Conservation (phyloP, 768 basidiomycete species). For the Mycena indigotica region DNA sequence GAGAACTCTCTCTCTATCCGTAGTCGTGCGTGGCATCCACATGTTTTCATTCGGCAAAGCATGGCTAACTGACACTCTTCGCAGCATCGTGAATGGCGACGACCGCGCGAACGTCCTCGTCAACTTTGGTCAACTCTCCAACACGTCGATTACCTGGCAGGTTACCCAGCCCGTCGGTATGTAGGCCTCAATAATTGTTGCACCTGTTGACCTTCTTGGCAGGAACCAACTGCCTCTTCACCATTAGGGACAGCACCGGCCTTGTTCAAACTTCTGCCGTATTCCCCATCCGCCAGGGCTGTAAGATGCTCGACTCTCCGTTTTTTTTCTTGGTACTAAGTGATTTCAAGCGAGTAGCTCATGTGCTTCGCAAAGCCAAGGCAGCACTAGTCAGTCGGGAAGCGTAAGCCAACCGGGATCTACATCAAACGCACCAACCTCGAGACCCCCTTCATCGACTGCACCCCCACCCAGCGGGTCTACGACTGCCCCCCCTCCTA, state of each 20-base stretch:
- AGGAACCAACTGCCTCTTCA: conserved; percentile 5
- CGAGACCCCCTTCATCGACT: no score
- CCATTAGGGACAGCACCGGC: conserved; percentile 14
- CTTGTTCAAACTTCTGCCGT: neutral
- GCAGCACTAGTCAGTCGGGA: neutral
- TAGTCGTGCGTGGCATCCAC: conserved; percentile 7
- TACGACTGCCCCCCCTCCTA: no score
- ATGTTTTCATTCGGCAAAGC: neutral
- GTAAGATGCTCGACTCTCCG: neutral
- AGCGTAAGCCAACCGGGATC: neutral
- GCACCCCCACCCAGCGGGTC: no score
- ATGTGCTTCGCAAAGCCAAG: no score
- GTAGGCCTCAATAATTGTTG: neutral
- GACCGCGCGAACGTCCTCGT: neutral
- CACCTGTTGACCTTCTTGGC: neutral
- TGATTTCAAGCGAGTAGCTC: no score
- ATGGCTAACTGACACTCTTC: neutral
- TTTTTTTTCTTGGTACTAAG: no score
- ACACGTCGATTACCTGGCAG: conserved; percentile 12
- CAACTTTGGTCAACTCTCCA: conserved; percentile 3
- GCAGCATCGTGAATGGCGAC: conserved; percentile 6
- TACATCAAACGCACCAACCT: neutral
- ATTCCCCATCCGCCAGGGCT: neutral
- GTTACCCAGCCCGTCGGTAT: conserved; percentile 3
- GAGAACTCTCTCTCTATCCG: neutral